Evolutionary conservation across 2,329 filamentous ascomycete species (phyloP).

Genomic region (Sporothrix euskadiensis): DNA sequence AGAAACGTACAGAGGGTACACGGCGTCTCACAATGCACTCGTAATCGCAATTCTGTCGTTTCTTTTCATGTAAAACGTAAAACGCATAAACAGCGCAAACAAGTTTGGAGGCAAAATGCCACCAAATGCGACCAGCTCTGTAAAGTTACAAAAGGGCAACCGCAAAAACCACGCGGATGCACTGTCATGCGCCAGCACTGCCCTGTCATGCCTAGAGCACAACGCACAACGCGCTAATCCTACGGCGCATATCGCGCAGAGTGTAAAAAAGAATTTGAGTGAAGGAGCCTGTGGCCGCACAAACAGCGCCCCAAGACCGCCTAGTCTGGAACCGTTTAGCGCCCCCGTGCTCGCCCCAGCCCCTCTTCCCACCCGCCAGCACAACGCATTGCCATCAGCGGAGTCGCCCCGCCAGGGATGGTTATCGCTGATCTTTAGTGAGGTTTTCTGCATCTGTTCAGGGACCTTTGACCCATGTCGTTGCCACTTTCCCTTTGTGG

Average conservation of each 20-base stretch:
- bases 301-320: not conserved
- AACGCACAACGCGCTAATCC: not conserved
- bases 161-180: slow-evolving; percentile 14
- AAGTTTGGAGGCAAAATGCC: not conserved
- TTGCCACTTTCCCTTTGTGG: slow-evolving; percentile 4
- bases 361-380: not conserved
- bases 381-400: not conserved
- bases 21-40: not conserved
- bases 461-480: not conserved
- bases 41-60: not conserved
- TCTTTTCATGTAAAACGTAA: not conserved
- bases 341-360: not conserved
- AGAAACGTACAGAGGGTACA: no score
- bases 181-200: slow-evolving; percentile 1
- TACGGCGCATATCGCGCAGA: slow-evolving; percentile 13
- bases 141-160: not conserved
- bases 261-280: not conserved
- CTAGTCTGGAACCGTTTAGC: slow-evolving; percentile 6
- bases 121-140: not conserved
- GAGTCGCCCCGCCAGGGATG: not conserved
- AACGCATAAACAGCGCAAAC: slow-evolving; percentile 8
- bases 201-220: not conserved
- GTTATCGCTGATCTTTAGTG: not conserved
- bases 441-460: not conserved
- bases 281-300: not conserved